Evolutionary conservation across 208 protist genomes (phyloP).

Genomic region (Acanthamoeba culbertsoni): DNA sequence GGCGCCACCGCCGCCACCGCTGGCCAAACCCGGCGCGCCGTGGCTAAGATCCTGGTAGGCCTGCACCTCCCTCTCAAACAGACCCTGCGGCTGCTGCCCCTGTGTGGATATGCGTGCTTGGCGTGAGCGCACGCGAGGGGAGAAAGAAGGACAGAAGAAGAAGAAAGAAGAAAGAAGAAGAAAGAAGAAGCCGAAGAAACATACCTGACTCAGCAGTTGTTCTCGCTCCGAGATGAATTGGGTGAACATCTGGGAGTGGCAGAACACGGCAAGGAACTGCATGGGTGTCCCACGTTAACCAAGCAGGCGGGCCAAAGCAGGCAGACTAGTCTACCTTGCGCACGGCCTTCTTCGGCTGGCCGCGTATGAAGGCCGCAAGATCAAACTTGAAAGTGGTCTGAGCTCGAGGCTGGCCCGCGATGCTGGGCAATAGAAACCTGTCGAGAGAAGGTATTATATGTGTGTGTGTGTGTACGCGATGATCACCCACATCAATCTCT

Average conservation of each 20-base stretch:
- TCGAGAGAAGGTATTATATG: neutral
- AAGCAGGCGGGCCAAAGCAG: neutral
- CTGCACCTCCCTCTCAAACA: neutral
- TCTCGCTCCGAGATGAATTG: neutral
- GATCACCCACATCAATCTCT: no score
- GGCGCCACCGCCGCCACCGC: neutral
- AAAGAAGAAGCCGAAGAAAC: neutral
- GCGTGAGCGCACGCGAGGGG: no score
- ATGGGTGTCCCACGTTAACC: no score
- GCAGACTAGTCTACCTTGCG: neutral
- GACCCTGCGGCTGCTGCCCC: neutral
- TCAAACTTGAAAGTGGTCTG: neutral
- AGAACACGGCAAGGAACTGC: neutral
- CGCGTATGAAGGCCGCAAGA: neutral
- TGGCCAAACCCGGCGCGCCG: neutral
- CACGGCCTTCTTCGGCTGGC: neutral
- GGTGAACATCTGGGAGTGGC: slow-evolving; percentile 16
- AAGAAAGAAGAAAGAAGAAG: neutral
- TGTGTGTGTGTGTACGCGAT: neutral
- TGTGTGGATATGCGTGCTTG: no score
- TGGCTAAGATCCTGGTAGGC: slow-evolving; percentile 1
- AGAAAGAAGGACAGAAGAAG: neutral
- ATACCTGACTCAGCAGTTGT: neutral
- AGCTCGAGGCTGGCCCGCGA: neutral
- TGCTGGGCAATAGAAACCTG: neutral